Base-by-base conservation (phyloP, 305 asterid genomes). In the Solanum hybrid region DNA sequence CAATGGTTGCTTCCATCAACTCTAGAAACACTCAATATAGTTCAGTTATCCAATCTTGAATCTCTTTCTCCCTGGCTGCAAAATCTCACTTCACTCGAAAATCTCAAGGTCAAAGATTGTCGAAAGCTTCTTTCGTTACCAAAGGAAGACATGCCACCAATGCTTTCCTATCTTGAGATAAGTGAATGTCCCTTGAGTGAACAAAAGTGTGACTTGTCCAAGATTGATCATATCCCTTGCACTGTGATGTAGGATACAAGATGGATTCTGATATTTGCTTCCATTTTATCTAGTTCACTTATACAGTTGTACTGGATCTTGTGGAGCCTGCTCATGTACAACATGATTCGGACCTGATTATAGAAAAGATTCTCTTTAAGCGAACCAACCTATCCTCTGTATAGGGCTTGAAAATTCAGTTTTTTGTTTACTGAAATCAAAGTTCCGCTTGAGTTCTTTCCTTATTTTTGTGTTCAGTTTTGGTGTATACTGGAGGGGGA, bases 31-130 rank as follows among this genome's bases (percentile, higher is more conserved):
- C 95, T 94, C 73, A 92, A 92, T 88, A 88, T 94, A 13, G 90
- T 90, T 74, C 89, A 91, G 61, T 91, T 89, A 74, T 89, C 92
- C 1, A 91, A 78, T 86, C 90, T 92, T 9, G 81, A 90, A 91
- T 91, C 95, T n/a, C 94, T 94, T 35, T 91, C 95, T 61, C 94
- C 93, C 2, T 94, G 94, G 95, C 92, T 94, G 83, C 90, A 90
- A 90, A 91, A 94, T 83, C 94, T 93, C 77, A 91, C 94, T 81
- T 93, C 90, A 89, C 94, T 94, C 11, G 93, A 93, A 90, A 92
- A 92, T 89, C 87, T 94, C 90, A 93, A 91, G 93, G 92, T 92
- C 89, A 86, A 86, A 86, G 93, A 92, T 16, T 92, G 95, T 86
- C 88, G 36, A 31, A 90, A 94, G 82, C 89, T 94, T 75, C 57